Evolutionary conservation across 1,139 yeast species (phyloP).

Genomic region (Pneumocystis canis): DNA sequence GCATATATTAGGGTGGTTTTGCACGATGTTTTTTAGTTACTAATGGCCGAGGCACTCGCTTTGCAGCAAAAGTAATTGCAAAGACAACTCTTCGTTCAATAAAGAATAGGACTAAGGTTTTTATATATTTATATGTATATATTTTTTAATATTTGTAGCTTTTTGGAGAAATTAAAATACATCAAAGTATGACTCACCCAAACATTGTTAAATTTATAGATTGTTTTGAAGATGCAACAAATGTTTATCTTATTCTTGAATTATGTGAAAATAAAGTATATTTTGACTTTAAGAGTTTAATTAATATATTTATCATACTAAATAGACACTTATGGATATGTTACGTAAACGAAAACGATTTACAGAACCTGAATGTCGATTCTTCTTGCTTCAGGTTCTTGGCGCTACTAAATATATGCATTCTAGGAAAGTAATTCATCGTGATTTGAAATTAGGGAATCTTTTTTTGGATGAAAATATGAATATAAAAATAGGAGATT

Average conservation of each 20-base stretch:
- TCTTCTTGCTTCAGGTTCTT: slow-evolving; percentile 76
- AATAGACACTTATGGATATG: slow-evolving; percentile 67
- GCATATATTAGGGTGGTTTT: slow-evolving; percentile 56
- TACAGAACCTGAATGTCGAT: slow-evolving; percentile 84
- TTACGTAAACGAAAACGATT: slow-evolving; percentile 67
- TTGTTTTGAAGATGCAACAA: slow-evolving; percentile 87
- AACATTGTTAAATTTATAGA: slow-evolving; percentile 84
- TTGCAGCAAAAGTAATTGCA: slow-evolving; percentile 96
- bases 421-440: slow-evolving; percentile 69
- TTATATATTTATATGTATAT: neutral
- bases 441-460: slow-evolving; percentile 92
- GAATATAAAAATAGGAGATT: slow-evolving; percentile 79
- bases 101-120: slow-evolving; percentile 72
- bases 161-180: slow-evolving; percentile 87
- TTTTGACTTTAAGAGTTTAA: neutral
- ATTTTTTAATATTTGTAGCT: slow-evolving; percentile 16
- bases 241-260: slow-evolving; percentile 82
- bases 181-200: slow-evolving; percentile 75
- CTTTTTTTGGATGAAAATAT: slow-evolving; percentile 67
- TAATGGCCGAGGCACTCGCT: slow-evolving; percentile 59
- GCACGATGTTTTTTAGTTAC: slow-evolving; percentile 98
- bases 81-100: slow-evolving; percentile 84
- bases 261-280: slow-evolving; percentile 60
- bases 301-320: slow-evolving; percentile 30
- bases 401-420: slow-evolving; percentile 81